Percentiles rank a stretch among this genome's conserved stretches.
phyloP scores from a whole-genome alignment of 1,284 basidiomycete genomes.

The Irpex rosettiformis region DNA sequence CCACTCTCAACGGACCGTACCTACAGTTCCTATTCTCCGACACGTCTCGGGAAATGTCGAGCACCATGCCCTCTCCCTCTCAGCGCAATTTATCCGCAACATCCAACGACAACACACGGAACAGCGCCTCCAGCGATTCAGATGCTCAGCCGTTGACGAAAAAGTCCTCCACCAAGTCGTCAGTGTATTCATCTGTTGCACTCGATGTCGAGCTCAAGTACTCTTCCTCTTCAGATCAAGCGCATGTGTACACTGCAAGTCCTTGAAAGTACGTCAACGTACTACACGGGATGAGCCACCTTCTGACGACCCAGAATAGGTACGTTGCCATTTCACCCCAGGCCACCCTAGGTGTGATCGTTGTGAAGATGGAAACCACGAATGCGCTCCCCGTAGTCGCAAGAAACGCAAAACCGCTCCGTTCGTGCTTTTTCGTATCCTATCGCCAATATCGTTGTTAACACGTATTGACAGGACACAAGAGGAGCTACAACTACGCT shows the following conservation, averaged over 20 bases:
- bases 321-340: conserved; percentile 46
- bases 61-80: not conserved
- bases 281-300: not conserved
- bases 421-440: conserved; percentile 39
- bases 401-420: conserved; percentile 56
- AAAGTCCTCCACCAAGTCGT: conserved; percentile 3
- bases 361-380: conserved; percentile 41
- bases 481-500: conserved; percentile 49
- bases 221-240: conserved; percentile 17
- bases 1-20: not conserved
- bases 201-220: not conserved
- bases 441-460: too few relatives aligned
- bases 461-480: too few relatives aligned
- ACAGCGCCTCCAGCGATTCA: conserved; percentile 4
- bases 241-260: conserved; percentile 58
- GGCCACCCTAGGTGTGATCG: conserved; percentile 44
- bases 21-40: not conserved
- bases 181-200: not conserved
- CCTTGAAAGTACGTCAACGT: conserved; percentile 43
- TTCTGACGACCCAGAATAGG: conserved; percentile 29
- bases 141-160: not conserved
- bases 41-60: not conserved
- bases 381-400: conserved; percentile 46
- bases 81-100: not conserved
- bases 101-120: not conserved